Evolutionary conservation across 768 basidiomycete species (phyloP), one percentile per base, ranked within the genome.

Genomic region (Boletus speciosus): DNA sequence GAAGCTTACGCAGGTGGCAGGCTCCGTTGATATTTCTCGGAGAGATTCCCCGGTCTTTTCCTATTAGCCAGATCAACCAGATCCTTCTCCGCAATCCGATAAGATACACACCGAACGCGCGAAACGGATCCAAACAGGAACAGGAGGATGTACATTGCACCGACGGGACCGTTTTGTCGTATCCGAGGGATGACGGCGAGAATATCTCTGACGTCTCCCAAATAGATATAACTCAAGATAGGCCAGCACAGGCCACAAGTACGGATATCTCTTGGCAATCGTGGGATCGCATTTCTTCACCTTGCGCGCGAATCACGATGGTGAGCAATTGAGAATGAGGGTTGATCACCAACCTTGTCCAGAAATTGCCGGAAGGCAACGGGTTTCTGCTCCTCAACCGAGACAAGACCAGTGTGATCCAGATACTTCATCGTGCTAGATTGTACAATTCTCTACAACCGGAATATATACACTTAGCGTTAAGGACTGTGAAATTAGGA

Each of bases 91-190:
- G 7, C 5, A 37, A 36, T 29, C 19, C 11, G 3, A 42, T n/a
- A 32, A 2, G 31, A 49, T 35, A 51, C 54, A 35, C n/a, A 60
- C 60, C 1, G 56, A 49, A 9, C 6, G 36, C 1, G 56, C 39
- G 19, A 45, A 66, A 4, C 56, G 50, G 9, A 45, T 23, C 47
- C 54, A 66, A 11, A 66, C 39, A 0, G 64, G 64, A 5, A 51
- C 40, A 3, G 44, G 11, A 38, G 14, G 50, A 6, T 16, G 15
- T n/a, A n/a, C 6, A 23, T 12, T 12, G 8, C 1, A 9, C 37
- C 3, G 19, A 31, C 9, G 2, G 4, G 11, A 3, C 27, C 7
- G 8, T 9, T 6, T 5, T 6, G 12, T 23, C 14, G 3, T 6
- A 16, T 12, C 2, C 10, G 9, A 15, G 34, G 10, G 21, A 29